A percentile compares a stretch with the other conserved stretches of the same genome.
Conservation (phyloP, 2,329 filamentous ascomycete genomes). For the Aspergillus puulaauensis region DNA sequence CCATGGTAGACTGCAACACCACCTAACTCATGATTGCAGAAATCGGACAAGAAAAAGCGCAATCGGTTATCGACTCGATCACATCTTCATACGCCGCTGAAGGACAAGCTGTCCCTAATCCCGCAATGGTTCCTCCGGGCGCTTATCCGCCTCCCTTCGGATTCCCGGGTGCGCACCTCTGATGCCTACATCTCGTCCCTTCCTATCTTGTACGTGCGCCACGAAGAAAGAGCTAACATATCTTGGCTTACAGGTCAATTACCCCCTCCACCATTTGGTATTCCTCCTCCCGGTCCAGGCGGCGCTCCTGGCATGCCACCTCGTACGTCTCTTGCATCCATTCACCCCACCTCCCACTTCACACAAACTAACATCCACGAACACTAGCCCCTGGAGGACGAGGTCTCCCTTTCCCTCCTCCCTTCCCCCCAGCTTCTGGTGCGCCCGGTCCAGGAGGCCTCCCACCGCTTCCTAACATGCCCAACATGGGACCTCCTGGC, state of each 20-base stretch:
- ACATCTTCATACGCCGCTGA: slow-evolving; percentile 93
- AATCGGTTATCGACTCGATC: slow-evolving; percentile 97
- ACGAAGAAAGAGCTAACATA: neutral
- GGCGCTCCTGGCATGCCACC: slow-evolving; percentile 46
- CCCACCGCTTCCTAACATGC: slow-evolving; percentile 39
- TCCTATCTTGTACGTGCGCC: neutral
- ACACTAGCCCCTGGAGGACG: slow-evolving; percentile 54
- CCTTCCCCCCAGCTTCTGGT: slow-evolving; percentile 34
- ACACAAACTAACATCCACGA: neutral
- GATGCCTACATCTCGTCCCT: neutral
- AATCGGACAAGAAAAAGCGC: slow-evolving; percentile 97
- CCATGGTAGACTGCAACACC: neutral
- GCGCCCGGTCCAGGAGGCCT: slow-evolving; percentile 39
- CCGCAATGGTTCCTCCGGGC: slow-evolving; percentile 67
- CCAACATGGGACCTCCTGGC: slow-evolving; percentile 37
- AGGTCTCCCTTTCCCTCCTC: slow-evolving; percentile 55
- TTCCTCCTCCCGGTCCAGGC: slow-evolving; percentile 45
- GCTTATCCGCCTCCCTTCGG: slow-evolving; percentile 57
- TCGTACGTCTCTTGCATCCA: slow-evolving; percentile 48
- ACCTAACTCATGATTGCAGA: slow-evolving; percentile 52
- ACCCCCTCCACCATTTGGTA: slow-evolving; percentile 60
- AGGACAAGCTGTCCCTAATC: slow-evolving; percentile 82
- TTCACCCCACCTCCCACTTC: neutral
- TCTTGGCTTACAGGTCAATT: slow-evolving; percentile 37
- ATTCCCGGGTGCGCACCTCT: slow-evolving; percentile 56